Conservation (phyloP, 2,329 filamentous ascomycete genomes). For the Diaporthe vaccinii region DNA sequence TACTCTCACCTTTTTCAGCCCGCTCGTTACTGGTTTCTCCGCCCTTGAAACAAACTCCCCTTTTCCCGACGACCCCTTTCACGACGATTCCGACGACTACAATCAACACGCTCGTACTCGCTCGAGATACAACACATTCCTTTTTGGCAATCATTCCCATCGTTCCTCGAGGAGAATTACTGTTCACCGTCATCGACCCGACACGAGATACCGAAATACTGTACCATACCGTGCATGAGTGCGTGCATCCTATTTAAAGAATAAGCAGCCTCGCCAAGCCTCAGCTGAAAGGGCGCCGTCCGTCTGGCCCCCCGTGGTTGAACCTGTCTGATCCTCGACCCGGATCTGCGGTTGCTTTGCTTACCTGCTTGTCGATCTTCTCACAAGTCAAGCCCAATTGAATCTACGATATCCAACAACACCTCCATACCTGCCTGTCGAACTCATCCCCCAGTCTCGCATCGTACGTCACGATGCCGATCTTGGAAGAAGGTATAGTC, state of each 20-base stretch:
- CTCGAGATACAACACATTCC: conserved; percentile 12
- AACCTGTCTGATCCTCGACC: conserved; percentile 39
- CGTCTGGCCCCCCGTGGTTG: conserved; percentile 17
- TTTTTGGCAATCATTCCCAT: conserved; percentile 9
- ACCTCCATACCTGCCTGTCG: not conserved
- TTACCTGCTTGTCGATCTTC: conserved; percentile 39
- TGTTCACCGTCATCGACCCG: not conserved
- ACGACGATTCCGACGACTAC: conserved; percentile 23
- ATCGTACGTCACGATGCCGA: conserved; percentile 38
- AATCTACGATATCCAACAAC: not conserved
- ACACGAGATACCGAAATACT: conserved; percentile 13
- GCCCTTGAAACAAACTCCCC: conserved; percentile 31
- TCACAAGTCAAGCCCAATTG: conserved; percentile 15
- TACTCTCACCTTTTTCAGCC: conserved; percentile 20
- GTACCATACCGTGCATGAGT: conserved; percentile 2
- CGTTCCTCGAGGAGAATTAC: not conserved
- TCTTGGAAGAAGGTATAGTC: conserved; percentile 30
- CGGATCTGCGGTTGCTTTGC: conserved; percentile 34
- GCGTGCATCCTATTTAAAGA: conserved; percentile 38
- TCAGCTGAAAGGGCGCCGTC: conserved; percentile 35
- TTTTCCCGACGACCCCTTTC: conserved; percentile 24
- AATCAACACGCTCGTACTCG: not conserved
- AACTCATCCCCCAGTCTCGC: not conserved
- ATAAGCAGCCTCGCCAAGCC: conserved; percentile 38
- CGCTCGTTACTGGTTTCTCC: conserved; percentile 6